Evolutionary conservation across 2,329 filamentous ascomycete species (phyloP).

Genomic region (Phialemonium atrogriseum): DNA sequence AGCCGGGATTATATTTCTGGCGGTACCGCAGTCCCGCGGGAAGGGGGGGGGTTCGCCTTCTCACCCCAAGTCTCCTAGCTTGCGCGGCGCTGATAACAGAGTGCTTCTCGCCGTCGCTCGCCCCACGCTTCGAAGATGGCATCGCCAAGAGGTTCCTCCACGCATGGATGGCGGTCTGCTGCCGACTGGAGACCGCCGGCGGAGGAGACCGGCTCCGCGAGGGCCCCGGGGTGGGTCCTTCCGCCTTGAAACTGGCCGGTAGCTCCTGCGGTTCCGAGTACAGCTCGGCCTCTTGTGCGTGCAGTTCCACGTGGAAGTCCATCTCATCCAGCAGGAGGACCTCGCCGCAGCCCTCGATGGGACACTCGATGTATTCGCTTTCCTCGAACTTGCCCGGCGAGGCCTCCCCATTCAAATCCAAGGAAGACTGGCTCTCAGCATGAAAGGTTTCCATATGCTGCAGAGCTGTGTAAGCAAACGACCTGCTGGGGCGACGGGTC

Average conservation of each 20-base stretch:
- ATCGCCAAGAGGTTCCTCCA: constrained; percentile 21
- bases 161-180: constrained; percentile 16
- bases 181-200: constrained; percentile 3
- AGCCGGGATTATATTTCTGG: no score
- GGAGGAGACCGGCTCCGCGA: no score
- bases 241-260: background rate
- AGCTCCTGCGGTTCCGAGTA: constrained; percentile 7
- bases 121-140: constrained; percentile 4
- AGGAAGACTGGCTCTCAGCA: constrained; percentile 15
- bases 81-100: constrained; percentile 1
- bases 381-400: constrained; percentile 17
- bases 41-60: no score
- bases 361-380: constrained; percentile 41
- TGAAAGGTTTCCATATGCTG: constrained; percentile 22
- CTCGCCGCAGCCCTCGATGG: constrained; percentile 51
- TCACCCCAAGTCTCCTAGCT: constrained; percentile 14
- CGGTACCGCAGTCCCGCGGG: no score
- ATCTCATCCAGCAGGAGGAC: constrained; percentile 42
- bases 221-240: background rate
- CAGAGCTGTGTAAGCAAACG: constrained; percentile 7
- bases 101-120: constrained; percentile 3
- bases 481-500: background rate
- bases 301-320: constrained; percentile 51
- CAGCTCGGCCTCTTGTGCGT: constrained; percentile 40
- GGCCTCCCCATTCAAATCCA: constrained; percentile 8